Base-by-base conservation (phyloP, 768 basidiomycete genomes). In the Termitomyces sp. region DNA sequence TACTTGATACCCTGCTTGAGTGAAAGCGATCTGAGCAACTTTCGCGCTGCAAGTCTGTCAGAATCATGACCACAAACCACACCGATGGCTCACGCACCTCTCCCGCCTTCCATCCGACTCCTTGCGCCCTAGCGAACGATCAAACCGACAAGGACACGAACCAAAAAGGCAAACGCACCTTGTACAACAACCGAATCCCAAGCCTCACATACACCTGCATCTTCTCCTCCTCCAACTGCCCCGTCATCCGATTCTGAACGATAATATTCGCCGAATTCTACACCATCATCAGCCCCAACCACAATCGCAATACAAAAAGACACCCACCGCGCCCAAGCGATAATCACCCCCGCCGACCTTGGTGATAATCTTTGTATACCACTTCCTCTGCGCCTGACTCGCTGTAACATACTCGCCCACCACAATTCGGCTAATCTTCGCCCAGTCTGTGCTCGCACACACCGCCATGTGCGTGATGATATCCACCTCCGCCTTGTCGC, bases 251-350 rank as follows among this genome's bases (percentile, higher is more conserved):
- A 68, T 98, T 94, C 74, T 98, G 96, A 1, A 99, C 95, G 58
- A 98, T 93, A 63, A 99, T 97, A 68, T 99, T 99, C 26, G 94
- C 96, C 53, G 93, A 95, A 66, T 99, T 97, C 90, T 92, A 66
- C 2, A 20, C 15, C 10, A 46, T 9, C 15, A 58, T 62, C 52
- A 56, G 48, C 48, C 3, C 15, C 5, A 3, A 7, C 13, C 46
- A 29, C 55, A 33, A 2, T 18, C 16, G 7, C 37, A 52, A 56
- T 54, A 56, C n/a, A 39, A 50, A 53, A 53, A 66, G 61, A 28
- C 16, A 84, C 86, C 53, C 62, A 90, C 92, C 63, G 96, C 96
- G 0, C 96, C 96, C 28, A 98, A 81, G 64, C 81, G 82, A 73
- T 98, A 98, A 56, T 88, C 82, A 10, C 95, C 96, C 61, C 83